Evolutionary conservation across 2,329 filamentous ascomycete genomes (phyloP).

Genomic region (Furcasterigmium furcatum): DNA sequence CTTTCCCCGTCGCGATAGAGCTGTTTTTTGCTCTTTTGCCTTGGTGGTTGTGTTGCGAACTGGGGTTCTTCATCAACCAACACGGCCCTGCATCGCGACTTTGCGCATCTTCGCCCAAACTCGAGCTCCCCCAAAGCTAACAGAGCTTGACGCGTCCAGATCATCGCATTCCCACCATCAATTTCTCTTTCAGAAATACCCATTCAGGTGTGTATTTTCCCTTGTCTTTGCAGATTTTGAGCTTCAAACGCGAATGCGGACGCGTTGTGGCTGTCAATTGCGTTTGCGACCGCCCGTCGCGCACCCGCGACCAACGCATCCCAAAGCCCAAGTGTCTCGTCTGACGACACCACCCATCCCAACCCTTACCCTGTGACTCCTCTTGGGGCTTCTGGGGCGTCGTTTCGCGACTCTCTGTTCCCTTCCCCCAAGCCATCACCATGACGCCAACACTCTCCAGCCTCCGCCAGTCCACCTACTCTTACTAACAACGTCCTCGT

Average conservation of each 20-base stretch:
- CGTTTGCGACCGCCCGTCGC: slow-evolving; percentile 25
- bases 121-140: slow-evolving; percentile 17
- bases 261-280: slow-evolving; percentile 31
- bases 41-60: neutral
- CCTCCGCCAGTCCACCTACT: neutral
- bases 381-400: too few species aligned
- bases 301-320: slow-evolving; percentile 2
- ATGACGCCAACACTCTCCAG: too few species aligned
- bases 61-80: neutral
- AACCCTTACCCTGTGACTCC: too few species aligned
- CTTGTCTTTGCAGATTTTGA: slow-evolving; percentile 20
- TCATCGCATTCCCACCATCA: slow-evolving; percentile 21
- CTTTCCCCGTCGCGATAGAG: neutral
- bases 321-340: too few species aligned
- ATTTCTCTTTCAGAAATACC: slow-evolving; percentile 14
- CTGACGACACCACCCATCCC: too few species aligned
- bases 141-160: slow-evolving; percentile 24
- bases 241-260: slow-evolving; percentile 30
- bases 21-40: neutral
- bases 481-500: neutral
- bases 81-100: neutral
- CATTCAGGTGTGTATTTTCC: slow-evolving; percentile 30
- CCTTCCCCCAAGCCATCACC: too few species aligned
- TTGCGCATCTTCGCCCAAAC: slow-evolving; percentile 9
- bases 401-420: neutral